Evolutionary conservation across 176 grass and related monocot species (phyloP).

Genomic region (Dendrocalamus sinicus): DNA sequence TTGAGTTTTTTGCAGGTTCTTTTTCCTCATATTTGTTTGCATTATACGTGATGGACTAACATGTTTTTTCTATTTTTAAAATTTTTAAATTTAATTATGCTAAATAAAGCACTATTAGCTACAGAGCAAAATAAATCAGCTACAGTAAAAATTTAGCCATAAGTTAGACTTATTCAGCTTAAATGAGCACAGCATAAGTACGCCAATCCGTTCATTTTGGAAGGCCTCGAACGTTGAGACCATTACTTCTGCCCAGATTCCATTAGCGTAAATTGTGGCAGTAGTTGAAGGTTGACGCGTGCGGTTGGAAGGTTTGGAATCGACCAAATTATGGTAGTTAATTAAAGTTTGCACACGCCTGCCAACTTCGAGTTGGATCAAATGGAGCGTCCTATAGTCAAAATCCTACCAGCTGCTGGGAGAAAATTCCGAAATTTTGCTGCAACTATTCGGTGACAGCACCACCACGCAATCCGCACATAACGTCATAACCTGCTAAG

Average conservation of each 20-base stretch:
- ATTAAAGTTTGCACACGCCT: not conserved
- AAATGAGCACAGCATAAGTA: not conserved
- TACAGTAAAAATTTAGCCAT: too few relatives aligned
- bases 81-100: too few relatives aligned
- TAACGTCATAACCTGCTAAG: too few relatives aligned
- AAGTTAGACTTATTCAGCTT: too few relatives aligned
- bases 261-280: not conserved
- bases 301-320: not conserved
- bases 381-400: not conserved
- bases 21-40: too few relatives aligned
- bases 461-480: not conserved
- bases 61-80: too few relatives aligned
- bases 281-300: conserved; percentile 46
- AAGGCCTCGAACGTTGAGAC: not conserved
- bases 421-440: conserved; percentile 15
- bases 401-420: conserved; percentile 21
- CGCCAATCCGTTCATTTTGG: not conserved
- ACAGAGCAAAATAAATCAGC: too few relatives aligned
- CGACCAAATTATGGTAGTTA: not conserved
- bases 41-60: too few relatives aligned
- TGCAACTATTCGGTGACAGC: not conserved
- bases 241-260: not conserved
- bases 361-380: conserved; percentile 6
- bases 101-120: too few relatives aligned
- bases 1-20: too few relatives aligned